Evolutionary conservation across 2,329 filamentous ascomycete genomes (phyloP), one percentile per base, ranked within the genome.

Genomic region (Botrytis sinoallii): DNA sequence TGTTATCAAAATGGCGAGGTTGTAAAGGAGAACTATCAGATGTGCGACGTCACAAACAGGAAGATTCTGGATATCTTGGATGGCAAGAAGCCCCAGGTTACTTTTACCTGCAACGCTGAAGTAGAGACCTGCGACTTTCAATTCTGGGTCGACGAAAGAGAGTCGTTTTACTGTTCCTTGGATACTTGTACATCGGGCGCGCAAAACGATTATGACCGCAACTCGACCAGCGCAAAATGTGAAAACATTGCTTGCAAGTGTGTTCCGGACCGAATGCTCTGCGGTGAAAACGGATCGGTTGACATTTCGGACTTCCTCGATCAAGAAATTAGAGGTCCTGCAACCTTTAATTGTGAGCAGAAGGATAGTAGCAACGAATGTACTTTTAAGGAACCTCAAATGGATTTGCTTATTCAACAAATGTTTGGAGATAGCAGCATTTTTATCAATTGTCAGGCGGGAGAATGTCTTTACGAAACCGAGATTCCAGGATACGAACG

Each of bases 111-210:
- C 83, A 90, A 95, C 80, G 89, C 88, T 52, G 89, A 92, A 70
- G 86, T 90, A 7, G 86, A 88, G 32, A 90, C 92, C 32, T 99
- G 96, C 81, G 96, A 97, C 81, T 99, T 99, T 78, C 96, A 99
- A 83, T 99, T 99, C 84, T 99, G 96, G 95, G 94, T 99, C 66
- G 95, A 97, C 78, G 89, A 95, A 78, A 87, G 89, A 76, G 96
- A 99, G 84, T 98, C 96, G 1, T 99, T 99, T 85, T 99, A 97
- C 83, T 99, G 97, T 84, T 91, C 92, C 76, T 86, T 99, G 74
- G 90, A 93, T 79, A 91, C 91, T 25, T 99, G 96, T 84, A 84
- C 88, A 25, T 96, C 93, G 79, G 87, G 84, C 69, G 89, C 92
- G 81, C 88, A 92, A 73, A 91, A 91, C 74, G 87, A 89, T 72